Base-by-base conservation (phyloP, 345 rosid species). In the Trapa bicornis region DNA sequence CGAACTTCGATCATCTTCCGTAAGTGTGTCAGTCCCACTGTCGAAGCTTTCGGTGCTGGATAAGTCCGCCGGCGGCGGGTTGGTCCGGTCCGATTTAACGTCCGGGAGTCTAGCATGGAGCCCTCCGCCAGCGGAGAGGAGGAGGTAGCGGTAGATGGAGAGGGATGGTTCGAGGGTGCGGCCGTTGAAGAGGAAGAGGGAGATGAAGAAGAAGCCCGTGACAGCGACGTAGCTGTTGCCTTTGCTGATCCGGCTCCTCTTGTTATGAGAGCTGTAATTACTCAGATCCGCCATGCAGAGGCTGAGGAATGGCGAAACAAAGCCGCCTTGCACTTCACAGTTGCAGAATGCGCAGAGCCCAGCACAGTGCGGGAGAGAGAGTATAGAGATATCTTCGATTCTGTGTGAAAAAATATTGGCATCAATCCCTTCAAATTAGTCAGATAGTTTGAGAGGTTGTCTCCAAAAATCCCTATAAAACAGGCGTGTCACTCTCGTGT, bases 151-250 rank as follows among this genome's bases (percentile, higher is more conserved):
- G 68, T 22, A 67, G 61, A 68, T 37, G 71, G 75, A 67, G 67
- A 72, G 63, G n/a, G 75, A 62, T 35, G 71, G 71, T 37, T 52
- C 79, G 66, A 14, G 73, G 38, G 71, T 87, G 71, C 84, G 85
- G 36, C 71, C 70, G 68, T 68, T 75, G 83, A 86, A 83, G 74
- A 87, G 37, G 81, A 86, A 85, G 33, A 80, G 3, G 42, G 81
- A 11, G 41, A 87, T 65, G 75, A 85, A 77, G 42, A 76, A 37
- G 1, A 78, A 74, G 1, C 76, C 67, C 41, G 76, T 68, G 36
- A 73, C 66, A 3, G 80, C 11, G 29, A 81, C 37, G 76, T 79
- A 67, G 67, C 77, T 76, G 69, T 12, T 35, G 63, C 63, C 63
- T 32, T 35, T 58, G 63, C 63, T 35, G 63, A 7, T 9, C 12